phyloP scores from a whole-genome alignment of 23 red algal genomes.

The Agarophyton chilense region DNA sequence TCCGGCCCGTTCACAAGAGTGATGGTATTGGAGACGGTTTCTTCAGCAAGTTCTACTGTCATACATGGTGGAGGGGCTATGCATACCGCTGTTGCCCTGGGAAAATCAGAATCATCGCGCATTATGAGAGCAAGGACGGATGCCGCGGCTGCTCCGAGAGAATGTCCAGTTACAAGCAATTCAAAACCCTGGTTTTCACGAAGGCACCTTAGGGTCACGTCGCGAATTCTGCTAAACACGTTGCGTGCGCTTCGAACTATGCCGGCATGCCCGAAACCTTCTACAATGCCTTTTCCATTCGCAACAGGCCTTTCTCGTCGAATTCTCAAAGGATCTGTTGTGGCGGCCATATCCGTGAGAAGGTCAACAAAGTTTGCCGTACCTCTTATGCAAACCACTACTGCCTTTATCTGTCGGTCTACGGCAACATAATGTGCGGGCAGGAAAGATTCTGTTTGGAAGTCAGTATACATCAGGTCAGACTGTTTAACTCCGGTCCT shows the following conservation, averaged over 20 bases:
- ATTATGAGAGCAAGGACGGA: constrained; percentile 70
- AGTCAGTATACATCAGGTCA: constrained; percentile 44
- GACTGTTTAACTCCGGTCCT: constrained; percentile 63
- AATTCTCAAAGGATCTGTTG: constrained; percentile 65
- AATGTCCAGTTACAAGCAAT: constrained; percentile 81
- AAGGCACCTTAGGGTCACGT: constrained; percentile 1
- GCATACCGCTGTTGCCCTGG: constrained; percentile 27
- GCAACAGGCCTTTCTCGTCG: not conserved
- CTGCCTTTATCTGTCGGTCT: constrained; percentile 63
- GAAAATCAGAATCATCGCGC: constrained; percentile 62
- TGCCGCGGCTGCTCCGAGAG: constrained; percentile 70
- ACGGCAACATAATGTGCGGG: constrained; percentile 80
- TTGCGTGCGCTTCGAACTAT: constrained; percentile 68
- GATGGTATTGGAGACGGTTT: constrained; percentile 23
- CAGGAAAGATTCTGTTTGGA: constrained; percentile 48
- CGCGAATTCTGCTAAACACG: constrained; percentile 45
- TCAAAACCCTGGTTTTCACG: constrained; percentile 56
- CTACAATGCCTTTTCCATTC: not conserved
- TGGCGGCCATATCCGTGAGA: constrained; percentile 82
- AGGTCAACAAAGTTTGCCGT: constrained; percentile 82
- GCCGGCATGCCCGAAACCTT: constrained; percentile 72
- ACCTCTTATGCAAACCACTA: constrained; percentile 85
- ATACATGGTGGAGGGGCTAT: constrained; percentile 68
- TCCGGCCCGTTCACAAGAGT: constrained; percentile 78
- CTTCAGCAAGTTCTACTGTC: constrained; percentile 65